These are phyloP conservation scores for Chrysophaeum taylorii DNA, from an alignment of 352 stramenopile species.

Conservation along the genomic window DNA sequence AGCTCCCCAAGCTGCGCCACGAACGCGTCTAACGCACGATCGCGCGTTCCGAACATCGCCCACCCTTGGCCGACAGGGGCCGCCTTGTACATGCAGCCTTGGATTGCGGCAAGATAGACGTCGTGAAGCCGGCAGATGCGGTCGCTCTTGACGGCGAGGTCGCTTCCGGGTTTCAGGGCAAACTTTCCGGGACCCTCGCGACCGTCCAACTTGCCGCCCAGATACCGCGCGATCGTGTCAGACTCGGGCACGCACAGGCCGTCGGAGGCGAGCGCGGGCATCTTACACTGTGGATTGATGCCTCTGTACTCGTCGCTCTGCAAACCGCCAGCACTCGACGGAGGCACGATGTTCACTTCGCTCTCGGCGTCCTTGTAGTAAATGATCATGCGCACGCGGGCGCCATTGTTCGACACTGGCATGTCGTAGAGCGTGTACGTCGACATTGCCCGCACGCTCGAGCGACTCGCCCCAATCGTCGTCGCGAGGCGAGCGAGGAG, in stretches of 20 bases:
- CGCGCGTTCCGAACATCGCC: constrained; percentile 40
- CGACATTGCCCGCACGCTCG: too few relatives aligned
- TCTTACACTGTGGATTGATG: constrained; percentile 32
- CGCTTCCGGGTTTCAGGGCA: constrained; percentile 14
- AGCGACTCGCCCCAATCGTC: too few relatives aligned
- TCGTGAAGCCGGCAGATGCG: constrained; percentile 28
- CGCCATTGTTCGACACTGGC: constrained; percentile 63
- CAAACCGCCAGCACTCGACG: constrained; percentile 22
- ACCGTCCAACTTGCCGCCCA: constrained; percentile 29
- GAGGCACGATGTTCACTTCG: constrained; percentile 25
- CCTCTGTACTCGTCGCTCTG: constrained; percentile 24
- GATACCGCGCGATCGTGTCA: constrained; percentile 31
- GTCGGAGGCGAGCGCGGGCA: constrained; percentile 14
- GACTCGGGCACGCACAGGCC: constrained; percentile 25
- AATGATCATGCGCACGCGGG: constrained; percentile 46
- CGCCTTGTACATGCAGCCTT: constrained; percentile 9
- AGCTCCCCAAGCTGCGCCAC: constrained; percentile 23
- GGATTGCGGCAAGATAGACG: constrained; percentile 30
- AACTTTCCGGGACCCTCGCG: constrained; percentile 21
- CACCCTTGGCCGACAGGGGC: constrained; percentile 47
- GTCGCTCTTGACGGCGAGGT: constrained; percentile 16
- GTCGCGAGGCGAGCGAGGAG: too few relatives aligned
- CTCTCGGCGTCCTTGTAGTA: constrained; percentile 28
- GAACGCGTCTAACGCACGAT: constrained; percentile 22
- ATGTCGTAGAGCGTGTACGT: constrained; percentile 51